phyloP scores from a whole-genome alignment of 805 yeast species.

The Kazachstania bromeliacearum region DNA sequence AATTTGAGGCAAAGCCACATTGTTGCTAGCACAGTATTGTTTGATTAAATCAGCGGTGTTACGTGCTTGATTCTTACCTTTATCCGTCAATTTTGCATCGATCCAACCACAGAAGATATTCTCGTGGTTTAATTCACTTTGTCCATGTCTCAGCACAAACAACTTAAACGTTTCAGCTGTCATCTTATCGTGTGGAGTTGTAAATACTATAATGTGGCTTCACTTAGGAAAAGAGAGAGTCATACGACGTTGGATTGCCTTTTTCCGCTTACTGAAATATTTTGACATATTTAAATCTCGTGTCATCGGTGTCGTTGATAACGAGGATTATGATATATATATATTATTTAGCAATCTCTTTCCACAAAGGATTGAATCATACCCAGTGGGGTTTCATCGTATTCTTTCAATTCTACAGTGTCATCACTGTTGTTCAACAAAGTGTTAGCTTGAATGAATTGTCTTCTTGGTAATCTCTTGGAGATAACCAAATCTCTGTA shows the following conservation, averaged over 20 bases:
- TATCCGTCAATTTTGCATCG: slow-evolving; percentile 57
- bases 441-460: slow-evolving; percentile 77
- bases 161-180: slow-evolving; percentile 19
- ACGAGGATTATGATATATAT: background rate
- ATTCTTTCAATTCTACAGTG: slow-evolving; percentile 46
- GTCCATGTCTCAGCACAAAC: slow-evolving; percentile 65
- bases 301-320: too few species aligned
- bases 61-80: slow-evolving; percentile 60
- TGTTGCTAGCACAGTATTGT: slow-evolving; percentile 26
- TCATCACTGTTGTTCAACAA: slow-evolving; percentile 24
- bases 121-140: slow-evolving; percentile 68
- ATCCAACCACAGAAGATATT: slow-evolving; percentile 83
- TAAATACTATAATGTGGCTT: too few species aligned
- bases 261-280: too few species aligned
- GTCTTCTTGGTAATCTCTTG: slow-evolving; percentile 76
- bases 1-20: slow-evolving; percentile 38
- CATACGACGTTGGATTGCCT: background rate
- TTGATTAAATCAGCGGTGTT: slow-evolving; percentile 53
- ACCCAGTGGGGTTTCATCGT: slow-evolving; percentile 63
- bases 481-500: slow-evolving; percentile 59
- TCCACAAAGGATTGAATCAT: slow-evolving; percentile 72
- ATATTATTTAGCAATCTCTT: slow-evolving; percentile 32
- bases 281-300: too few species aligned
- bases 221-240: too few species aligned
- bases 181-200: too few species aligned